Evolutionary conservation across 192 early-diverging fungal species (phyloP), one percentile per base, ranked within the genome.

Genomic region (Backusella tarrabulga): DNA sequence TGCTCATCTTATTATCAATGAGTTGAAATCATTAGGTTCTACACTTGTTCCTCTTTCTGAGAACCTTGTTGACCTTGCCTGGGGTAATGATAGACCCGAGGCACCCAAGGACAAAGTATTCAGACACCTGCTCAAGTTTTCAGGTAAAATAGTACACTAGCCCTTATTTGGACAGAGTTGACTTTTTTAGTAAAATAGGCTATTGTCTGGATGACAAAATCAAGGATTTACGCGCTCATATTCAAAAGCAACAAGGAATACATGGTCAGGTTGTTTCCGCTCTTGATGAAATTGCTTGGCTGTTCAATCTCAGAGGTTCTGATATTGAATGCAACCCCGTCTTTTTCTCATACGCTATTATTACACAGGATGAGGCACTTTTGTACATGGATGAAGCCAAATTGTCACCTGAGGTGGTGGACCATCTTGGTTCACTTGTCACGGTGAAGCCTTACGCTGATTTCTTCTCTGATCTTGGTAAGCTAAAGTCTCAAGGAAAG

Each of bases 281-380:
- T 8, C 86, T 99, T 71, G 98, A 98, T 82, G 98, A 99, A 85
- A 90, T 99, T 76, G 95, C 95, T 11, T 99, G 98, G 98, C 87
- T 99, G 38, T 96, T 96, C 84, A 99, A 99, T 80, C 84, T 99
- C 68, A 93, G 98, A 74, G 98, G 98, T n/a, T 91, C 91, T 34
- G 98, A 99, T 78, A 94, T 99, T 78, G 85, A 88, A 69, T 99
- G 91, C 88, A 99, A 99, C 78, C 98, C 98, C 0, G 97, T 99
- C 17, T 98, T 99, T 85, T 95, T 96, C 81, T 87, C 96, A 1
- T 99, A 97, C 79, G 92, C 95, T 3, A 78, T 98, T 8, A 84
- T 99, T 60, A 97, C 96, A 14, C 71, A 81, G 44, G 79, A 88
- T 74, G 81, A 84, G 32, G 91, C 89, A 36, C 86, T 85, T 56